Evolutionary conservation across 2,329 filamentous ascomycete genomes (phyloP).

Genomic region (Aspergillus awamori): DNA sequence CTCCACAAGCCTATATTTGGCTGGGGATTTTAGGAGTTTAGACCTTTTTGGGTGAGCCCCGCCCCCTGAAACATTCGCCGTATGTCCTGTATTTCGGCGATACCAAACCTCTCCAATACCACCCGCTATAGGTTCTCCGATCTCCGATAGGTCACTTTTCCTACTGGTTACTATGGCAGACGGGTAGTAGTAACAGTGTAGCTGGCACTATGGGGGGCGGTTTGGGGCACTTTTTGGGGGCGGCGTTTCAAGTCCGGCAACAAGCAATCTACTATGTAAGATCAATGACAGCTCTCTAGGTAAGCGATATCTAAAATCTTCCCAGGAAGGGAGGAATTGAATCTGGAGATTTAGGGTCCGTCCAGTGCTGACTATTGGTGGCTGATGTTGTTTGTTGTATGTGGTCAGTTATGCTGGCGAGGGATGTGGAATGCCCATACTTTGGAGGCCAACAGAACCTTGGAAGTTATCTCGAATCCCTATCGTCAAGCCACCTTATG

Average conservation of each 20-base stretch:
- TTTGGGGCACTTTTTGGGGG: neutral
- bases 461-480: slow-evolving; percentile 1
- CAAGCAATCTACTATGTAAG: neutral
- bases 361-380: neutral
- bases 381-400: neutral
- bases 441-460: neutral
- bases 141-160: neutral
- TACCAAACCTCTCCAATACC: neutral
- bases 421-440: slow-evolving; percentile 24
- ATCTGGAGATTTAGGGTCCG: neutral
- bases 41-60: slow-evolving; percentile 16
- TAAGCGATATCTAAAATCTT: neutral
- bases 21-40: slow-evolving; percentile 4
- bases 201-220: neutral
- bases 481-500: neutral
- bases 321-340: neutral
- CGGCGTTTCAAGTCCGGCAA: neutral
- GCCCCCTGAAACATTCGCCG: slow-evolving; percentile 23
- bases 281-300: neutral
- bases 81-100: neutral
- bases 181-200: neutral
- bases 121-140: neutral
- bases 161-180: neutral
- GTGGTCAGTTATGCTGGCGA: slow-evolving; percentile 21
- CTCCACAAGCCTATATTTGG: slow-evolving; percentile 29